Conservation (phyloP, 2,329 filamentous ascomycete genomes). For the Pseudogymnoascus sp. region DNA sequence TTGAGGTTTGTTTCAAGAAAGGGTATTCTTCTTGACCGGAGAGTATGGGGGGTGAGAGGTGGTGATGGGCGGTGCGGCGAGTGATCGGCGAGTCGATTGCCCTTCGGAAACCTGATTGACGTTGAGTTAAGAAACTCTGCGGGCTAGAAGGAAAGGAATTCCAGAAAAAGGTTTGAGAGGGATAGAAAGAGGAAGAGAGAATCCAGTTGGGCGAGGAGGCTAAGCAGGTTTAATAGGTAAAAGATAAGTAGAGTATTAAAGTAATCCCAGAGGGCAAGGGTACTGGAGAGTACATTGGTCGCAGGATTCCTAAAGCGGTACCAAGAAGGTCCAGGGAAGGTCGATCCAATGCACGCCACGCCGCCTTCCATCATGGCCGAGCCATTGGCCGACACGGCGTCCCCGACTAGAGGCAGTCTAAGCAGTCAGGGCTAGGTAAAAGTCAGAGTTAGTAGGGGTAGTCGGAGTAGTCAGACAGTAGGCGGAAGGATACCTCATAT, state of each 20-base stretch:
- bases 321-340: background rate
- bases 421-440: background rate
- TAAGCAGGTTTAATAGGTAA: constrained; percentile 3
- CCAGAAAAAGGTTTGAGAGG: background rate
- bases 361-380: background rate
- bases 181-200: background rate
- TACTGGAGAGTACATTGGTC: background rate
- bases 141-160: background rate
- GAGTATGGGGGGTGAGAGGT: background rate
- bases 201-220: background rate
- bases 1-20: background rate
- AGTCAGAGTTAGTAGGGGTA: background rate
- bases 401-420: background rate
- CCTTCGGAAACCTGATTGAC: background rate
- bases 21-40: background rate
- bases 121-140: background rate
- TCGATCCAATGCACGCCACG: background rate
- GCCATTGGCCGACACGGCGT: background rate
- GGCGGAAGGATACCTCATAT: background rate
- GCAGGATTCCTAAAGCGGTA: constrained; percentile 1
- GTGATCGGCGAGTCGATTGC: background rate
- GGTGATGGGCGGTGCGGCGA: background rate
- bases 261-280: background rate
- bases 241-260: background rate
- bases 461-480: background rate